phyloP scores from a whole-genome alignment of 169 alveolate genomes.

The Plasmodium chabaudi region DNA sequence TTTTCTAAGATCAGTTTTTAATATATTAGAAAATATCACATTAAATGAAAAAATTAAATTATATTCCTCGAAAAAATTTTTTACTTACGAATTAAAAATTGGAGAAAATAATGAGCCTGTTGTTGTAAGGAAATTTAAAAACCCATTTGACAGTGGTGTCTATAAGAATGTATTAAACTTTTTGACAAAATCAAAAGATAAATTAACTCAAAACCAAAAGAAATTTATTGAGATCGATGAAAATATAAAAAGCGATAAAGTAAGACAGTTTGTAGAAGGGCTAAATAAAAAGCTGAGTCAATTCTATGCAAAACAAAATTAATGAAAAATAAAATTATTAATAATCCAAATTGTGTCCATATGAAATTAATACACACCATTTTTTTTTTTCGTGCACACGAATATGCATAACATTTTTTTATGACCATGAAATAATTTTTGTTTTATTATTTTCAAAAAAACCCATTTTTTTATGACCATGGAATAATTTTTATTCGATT shows the following conservation, averaged over 20 bases:
- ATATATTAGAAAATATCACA: constrained; percentile 68
- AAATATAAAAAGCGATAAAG: constrained; percentile 10
- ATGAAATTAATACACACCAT: no score
- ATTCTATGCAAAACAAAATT: neutral
- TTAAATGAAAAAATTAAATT: constrained; percentile 59
- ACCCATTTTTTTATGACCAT: no score
- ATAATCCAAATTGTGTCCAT: no score
- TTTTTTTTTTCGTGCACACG: no score
- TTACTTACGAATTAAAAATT: constrained; percentile 33
- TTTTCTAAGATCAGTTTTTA: constrained; percentile 29
- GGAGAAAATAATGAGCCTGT: constrained; percentile 56
- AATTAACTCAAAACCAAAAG: constrained; percentile 7
- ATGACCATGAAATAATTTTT: no score
- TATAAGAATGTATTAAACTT: constrained; percentile 21
- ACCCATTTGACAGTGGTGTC: constrained; percentile 62
- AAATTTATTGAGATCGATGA: constrained; percentile 25
- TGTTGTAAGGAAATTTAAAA: constrained; percentile 37
- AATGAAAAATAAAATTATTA: no score
- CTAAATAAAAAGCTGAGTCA: constrained; percentile 13
- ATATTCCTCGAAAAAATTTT: constrained; percentile 41
- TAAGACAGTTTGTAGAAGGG: constrained; percentile 39
- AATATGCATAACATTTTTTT: no score
- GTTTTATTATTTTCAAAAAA: no score
- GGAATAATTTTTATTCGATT: no score
- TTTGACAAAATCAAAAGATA: constrained; percentile 38